Evolutionary conservation across 768 basidiomycete genomes (phyloP).

Genomic region (Suillus plorans): DNA sequence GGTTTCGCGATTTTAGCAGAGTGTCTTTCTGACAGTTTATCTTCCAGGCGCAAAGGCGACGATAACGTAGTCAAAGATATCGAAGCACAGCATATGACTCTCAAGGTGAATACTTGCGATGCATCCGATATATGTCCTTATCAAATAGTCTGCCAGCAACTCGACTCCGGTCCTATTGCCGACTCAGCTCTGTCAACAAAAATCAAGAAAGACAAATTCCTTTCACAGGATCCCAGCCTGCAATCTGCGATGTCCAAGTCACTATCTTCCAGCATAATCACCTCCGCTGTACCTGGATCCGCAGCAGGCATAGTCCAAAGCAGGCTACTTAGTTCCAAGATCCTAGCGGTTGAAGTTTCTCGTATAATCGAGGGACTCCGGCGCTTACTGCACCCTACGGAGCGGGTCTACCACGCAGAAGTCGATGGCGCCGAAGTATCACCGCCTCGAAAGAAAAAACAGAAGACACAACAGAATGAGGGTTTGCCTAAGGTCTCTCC

Average conservation of each 20-base stretch:
- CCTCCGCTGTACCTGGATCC: conserved; percentile 40
- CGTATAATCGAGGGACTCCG: conserved; percentile 51
- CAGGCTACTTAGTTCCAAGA: conserved; percentile 74
- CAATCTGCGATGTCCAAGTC: conserved; percentile 46
- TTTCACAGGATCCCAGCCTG: conserved; percentile 51
- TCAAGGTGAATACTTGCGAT: conserved; percentile 56
- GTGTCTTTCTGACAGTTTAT: conserved; percentile 3
- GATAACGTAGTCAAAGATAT: conserved; percentile 42
- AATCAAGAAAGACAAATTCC: conserved; percentile 66
- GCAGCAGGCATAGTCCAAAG: conserved; percentile 61
- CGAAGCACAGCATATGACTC: conserved; percentile 56
- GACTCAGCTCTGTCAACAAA: conserved; percentile 68
- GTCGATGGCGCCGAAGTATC: conserved; percentile 17
- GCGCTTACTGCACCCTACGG: conserved; percentile 36
- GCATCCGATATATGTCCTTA: neutral
- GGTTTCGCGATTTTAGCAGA: neutral
- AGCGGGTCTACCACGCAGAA: neutral
- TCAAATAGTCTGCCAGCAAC: conserved; percentile 38
- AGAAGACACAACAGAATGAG: conserved; percentile 6
- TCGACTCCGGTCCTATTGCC: conserved; percentile 59
- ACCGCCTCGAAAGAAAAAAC: conserved; percentile 13
- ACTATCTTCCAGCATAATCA: conserved; percentile 36
- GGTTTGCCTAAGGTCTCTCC: neutral
- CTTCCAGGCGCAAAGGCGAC: conserved; percentile 36
- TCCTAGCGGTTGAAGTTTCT: conserved; percentile 59